These are phyloP conservation scores for Coniella vitis DNA, from an alignment of 2,329 filamentous ascomycete genomes.

Conservation along the genomic window DNA sequence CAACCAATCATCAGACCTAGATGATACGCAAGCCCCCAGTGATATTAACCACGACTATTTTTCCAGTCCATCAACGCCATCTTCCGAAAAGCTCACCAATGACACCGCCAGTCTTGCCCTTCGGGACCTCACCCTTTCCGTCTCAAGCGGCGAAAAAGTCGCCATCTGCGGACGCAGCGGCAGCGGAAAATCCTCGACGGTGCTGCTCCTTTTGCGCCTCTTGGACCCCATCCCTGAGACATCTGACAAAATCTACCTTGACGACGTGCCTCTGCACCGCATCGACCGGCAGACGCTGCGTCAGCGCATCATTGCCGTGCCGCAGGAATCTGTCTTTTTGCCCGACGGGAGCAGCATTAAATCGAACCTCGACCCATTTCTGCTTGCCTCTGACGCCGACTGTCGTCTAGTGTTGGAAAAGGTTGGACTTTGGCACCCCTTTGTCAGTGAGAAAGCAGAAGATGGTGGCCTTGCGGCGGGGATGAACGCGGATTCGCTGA, in stretches of 20 bases:
- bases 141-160: conserved; percentile 26
- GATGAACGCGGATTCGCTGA: conserved; percentile 36
- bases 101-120: conserved; percentile 23
- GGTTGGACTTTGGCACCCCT: conserved; percentile 20
- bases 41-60: not conserved
- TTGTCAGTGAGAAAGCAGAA: conserved; percentile 20
- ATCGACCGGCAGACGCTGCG: conserved; percentile 30
- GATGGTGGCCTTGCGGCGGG: conserved; percentile 21
- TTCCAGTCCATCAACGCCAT: not conserved
- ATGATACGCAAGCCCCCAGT: too few relatives aligned
- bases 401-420: conserved; percentile 19
- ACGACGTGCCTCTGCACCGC: conserved; percentile 24
- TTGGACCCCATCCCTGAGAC: conserved; percentile 25
- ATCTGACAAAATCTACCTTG: conserved; percentile 26
- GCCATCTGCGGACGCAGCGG: conserved; percentile 28
- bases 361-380: conserved; percentile 27
- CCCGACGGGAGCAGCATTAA: conserved; percentile 28
- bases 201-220: conserved; percentile 33
- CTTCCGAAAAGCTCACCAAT: not conserved
- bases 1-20: too few relatives aligned
- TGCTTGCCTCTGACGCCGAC: conserved; percentile 17
- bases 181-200: conserved; percentile 32
- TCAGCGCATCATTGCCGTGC: conserved; percentile 33
- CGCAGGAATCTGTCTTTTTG: conserved; percentile 37
- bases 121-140: conserved; percentile 22